Percentiles rank a stretch among this genome's conserved stretches.
Conservation (phyloP, 257 asterid species). For the Salvia miltiorrhiza region DNA sequence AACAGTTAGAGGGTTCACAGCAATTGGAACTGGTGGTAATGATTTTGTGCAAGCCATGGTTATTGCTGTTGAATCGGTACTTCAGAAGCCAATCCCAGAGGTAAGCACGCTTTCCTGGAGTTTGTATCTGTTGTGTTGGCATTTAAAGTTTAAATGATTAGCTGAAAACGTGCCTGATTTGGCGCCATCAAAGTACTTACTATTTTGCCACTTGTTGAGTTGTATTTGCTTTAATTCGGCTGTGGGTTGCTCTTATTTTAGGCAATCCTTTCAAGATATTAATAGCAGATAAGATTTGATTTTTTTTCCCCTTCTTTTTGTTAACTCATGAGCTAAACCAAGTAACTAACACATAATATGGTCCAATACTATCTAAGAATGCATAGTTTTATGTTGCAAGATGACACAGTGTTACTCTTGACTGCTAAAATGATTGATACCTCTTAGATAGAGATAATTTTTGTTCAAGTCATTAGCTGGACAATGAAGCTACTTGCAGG, state of each 20-base stretch:
- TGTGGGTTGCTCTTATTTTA: background rate
- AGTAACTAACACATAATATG: background rate
- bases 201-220: background rate
- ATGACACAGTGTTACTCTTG: background rate
- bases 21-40: slow-evolving; percentile 94
- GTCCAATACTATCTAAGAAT: background rate
- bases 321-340: slow-evolving; percentile 1
- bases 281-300: too few relatives aligned
- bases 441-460: background rate
- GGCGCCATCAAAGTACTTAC: background rate
- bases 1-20: slow-evolving; percentile 86
- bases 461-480: background rate
- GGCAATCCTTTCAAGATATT: background rate
- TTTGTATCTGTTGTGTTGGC: background rate
- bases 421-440: background rate
- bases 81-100: slow-evolving; percentile 69
- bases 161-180: background rate
- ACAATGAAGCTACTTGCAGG: background rate
- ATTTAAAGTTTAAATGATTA: background rate
- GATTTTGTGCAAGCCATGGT: slow-evolving; percentile 97
- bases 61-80: slow-evolving; percentile 88
- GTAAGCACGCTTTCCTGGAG: slow-evolving; percentile 35
- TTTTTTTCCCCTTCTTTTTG: too few relatives aligned
- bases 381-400: background rate
- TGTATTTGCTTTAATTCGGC: background rate